A percentile compares a stretch with the other conserved stretches of the same genome.
These are phyloP conservation scores for Neopestalotiopsis sp. DNA, from an alignment of 2,329 filamentous ascomycete species.

Conservation along the genomic window DNA sequence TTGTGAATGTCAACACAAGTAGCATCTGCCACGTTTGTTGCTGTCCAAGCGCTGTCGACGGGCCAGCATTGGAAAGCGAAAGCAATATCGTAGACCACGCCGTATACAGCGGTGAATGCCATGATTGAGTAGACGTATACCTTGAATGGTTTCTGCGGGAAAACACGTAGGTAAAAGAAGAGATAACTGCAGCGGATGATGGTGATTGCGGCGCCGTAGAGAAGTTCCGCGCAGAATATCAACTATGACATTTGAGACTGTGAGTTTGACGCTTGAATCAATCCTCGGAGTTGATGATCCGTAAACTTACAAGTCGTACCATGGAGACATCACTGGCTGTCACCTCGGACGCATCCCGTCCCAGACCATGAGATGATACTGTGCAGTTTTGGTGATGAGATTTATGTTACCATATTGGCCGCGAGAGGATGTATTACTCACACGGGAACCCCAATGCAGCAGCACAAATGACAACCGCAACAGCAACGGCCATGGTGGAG, in stretches of 20 bases:
- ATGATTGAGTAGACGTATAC: background rate
- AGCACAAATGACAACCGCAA: background rate
- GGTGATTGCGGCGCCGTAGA: background rate
- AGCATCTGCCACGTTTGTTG: background rate
- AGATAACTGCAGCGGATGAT: background rate
- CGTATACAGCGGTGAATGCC: background rate
- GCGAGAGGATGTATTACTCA: background rate
- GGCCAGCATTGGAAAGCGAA: background rate
- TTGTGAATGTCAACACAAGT: background rate
- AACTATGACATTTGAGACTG: background rate
- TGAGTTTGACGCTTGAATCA: background rate
- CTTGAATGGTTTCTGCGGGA: background rate
- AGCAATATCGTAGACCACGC: background rate
- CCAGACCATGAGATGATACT: background rate
- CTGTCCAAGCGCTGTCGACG: background rate
- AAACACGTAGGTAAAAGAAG: background rate
- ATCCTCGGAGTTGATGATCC: background rate
- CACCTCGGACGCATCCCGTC: background rate
- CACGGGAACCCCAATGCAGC: background rate
- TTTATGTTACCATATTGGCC: background rate
- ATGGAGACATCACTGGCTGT: background rate
- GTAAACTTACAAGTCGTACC: background rate
- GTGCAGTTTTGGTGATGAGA: background rate
- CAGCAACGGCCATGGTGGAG: background rate
- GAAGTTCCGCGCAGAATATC: background rate